Percentiles rank a stretch among this genome's conserved stretches.
Conservation (phyloP, 140 eudicot genomes). For the Cichorium intybus region DNA sequence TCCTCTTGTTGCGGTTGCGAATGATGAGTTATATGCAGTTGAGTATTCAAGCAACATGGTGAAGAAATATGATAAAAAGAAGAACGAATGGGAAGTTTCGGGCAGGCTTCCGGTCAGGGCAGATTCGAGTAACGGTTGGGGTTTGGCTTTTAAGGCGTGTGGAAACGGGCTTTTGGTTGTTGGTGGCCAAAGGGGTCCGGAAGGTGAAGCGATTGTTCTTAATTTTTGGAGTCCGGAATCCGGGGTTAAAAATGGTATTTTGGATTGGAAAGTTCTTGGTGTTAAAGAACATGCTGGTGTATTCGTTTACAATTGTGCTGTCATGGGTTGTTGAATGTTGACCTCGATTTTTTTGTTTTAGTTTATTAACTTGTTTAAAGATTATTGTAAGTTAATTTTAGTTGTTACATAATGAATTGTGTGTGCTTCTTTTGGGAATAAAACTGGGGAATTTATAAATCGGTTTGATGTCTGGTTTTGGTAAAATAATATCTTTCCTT, state of each 20-base stretch:
- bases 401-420: slow-evolving; percentile 15
- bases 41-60: slow-evolving; percentile 47
- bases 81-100: slow-evolving; percentile 47
- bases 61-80: slow-evolving; percentile 48
- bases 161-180: slow-evolving; percentile 49
- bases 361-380: not conserved
- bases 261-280: slow-evolving; percentile 56
- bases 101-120: slow-evolving; percentile 67
- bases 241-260: slow-evolving; percentile 39
- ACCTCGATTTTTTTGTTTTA: not conserved
- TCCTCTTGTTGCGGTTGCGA: slow-evolving; percentile 70
- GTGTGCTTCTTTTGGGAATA: slow-evolving; percentile 26
- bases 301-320: slow-evolving; percentile 71
- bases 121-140: slow-evolving; percentile 64
- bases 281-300: slow-evolving; percentile 55
- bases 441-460: slow-evolving; percentile 9
- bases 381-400: slow-evolving; percentile 25
- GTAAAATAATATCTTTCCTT: not conserved
- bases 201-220: slow-evolving; percentile 51
- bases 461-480: not conserved
- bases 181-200: slow-evolving; percentile 60
- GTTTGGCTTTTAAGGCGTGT: slow-evolving; percentile 56
- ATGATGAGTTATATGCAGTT: slow-evolving; percentile 51
- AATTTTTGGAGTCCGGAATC: slow-evolving; percentile 62
- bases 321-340: slow-evolving; percentile 54